These are phyloP conservation scores for Excoecaria agallocha DNA, from an alignment of 345 rosid genomes.

Conservation along the genomic window DNA sequence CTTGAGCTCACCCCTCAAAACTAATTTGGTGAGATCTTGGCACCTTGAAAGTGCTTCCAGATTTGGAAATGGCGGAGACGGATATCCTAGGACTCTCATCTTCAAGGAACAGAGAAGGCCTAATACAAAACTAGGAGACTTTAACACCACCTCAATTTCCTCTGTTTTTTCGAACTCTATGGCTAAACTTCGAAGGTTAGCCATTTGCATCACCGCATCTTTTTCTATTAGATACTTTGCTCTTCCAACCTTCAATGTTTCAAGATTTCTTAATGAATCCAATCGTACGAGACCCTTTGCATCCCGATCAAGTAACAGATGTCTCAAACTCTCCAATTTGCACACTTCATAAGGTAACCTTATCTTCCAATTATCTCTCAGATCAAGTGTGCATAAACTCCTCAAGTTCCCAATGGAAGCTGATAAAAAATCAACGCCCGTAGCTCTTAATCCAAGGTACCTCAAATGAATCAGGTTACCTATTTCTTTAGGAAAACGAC, in stretches of 20 bases:
- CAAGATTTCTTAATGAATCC: slow-evolving; percentile 1
- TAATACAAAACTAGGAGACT: not conserved
- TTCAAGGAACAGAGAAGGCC: not conserved
- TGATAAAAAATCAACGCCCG: too few species aligned
- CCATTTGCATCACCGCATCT: not conserved
- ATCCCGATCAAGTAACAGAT: not conserved
- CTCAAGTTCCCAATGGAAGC: not conserved
- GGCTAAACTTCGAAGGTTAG: slow-evolving; percentile 5
- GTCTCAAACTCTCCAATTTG: slow-evolving; percentile 5
- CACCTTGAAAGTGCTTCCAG: not conserved
- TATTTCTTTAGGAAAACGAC: not conserved
- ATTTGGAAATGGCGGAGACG: not conserved
- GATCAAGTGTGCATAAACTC: slow-evolving; percentile 1
- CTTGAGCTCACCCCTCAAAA: not conserved
- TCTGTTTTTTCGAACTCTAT: not conserved
- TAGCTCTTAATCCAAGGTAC: not conserved
- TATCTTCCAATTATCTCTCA: not conserved
- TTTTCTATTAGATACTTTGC: not conserved
- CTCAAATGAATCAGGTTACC: not conserved
- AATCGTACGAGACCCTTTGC: not conserved
- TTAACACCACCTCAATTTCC: not conserved
- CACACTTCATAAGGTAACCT: not conserved
- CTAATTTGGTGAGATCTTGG: not conserved
- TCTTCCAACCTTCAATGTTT: not conserved
- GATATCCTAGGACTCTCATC: too few species aligned